These are phyloP conservation scores for Prinsepia uniflora DNA, from an alignment of 306 rosid species.

Conservation along the genomic window DNA sequence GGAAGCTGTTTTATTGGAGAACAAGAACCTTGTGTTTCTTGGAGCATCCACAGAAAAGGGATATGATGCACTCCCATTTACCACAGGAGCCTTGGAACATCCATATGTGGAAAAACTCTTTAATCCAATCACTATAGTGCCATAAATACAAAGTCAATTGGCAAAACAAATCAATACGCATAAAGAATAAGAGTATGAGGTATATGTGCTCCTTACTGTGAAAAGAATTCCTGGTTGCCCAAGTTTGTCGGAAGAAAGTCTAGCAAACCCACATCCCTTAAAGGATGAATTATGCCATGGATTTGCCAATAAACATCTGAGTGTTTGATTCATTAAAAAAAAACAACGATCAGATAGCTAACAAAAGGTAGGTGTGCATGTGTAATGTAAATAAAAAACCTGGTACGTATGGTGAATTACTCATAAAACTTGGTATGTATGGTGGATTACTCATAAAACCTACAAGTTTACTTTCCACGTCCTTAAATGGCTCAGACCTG, in stretches of 20 bases:
- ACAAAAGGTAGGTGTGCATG: no score
- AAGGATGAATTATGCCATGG: slow-evolving; percentile 99
- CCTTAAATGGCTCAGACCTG: no score
- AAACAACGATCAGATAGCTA: slow-evolving; percentile 19
- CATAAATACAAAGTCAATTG: slow-evolving; percentile 31
- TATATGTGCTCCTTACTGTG: slow-evolving; percentile 62
- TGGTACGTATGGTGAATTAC: no score
- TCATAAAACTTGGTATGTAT: no score
- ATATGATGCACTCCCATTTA: slow-evolving; percentile 94
- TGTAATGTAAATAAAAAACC: no score
- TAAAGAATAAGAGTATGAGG: slow-evolving; percentile 20
- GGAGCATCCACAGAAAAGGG: slow-evolving; percentile 95
- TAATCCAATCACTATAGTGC: slow-evolving; percentile 63
- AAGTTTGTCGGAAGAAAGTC: slow-evolving; percentile 90
- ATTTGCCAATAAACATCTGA: slow-evolving; percentile 84
- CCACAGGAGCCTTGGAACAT: slow-evolving; percentile 72
- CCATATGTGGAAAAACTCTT: slow-evolving; percentile 70
- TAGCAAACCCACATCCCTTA: slow-evolving; percentile 92
- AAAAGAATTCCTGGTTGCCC: slow-evolving; percentile 75
- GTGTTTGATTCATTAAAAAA: slow-evolving; percentile 26
- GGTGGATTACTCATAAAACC: no score
- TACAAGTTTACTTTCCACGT: no score
- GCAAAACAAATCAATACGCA: slow-evolving; percentile 26
- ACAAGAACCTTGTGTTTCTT: slow-evolving; percentile 90
- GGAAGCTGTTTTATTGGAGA: slow-evolving; percentile 74